Base-by-base conservation (phyloP, 306 rosid species). In the Quercus mongolica region DNA sequence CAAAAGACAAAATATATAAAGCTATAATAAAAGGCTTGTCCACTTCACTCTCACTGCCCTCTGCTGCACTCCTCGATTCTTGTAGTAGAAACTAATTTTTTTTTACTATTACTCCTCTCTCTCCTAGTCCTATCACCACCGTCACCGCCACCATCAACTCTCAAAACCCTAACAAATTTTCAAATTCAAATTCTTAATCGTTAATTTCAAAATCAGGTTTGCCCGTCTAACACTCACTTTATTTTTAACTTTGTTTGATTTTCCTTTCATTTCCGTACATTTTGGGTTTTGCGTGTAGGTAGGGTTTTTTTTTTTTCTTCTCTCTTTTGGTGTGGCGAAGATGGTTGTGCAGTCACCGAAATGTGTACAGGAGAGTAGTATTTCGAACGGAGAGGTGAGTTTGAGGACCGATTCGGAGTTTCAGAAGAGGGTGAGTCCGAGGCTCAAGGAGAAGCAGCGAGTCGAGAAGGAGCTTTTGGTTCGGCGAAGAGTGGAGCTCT, bases 261-360 rank as follows among this genome's bases (percentile, higher is more conserved):
- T 20, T 41, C 1, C 26, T 75, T 51, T 18, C 18, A 3, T 49
- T 12, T 49, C 54, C 54, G 54, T 49, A 13, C 14, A 14, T 41
- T 19, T 6, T 21, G 3, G 46, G 46, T 41, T 8, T 41, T 41
- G 46, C 46, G 12, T 41, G 46, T 8, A 41, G 46, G 9, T 18
- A 15, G 46, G 12, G 9, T 56, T 46, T 69, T 28, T 77, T 65
- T 56, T 46, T 69, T 28, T 77, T 55, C 38, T 41, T 2, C 7
- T 6, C 44, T 6, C 44, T 35, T 35, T 6, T 41, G 46, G 46
- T 0, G 21, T 18, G 13, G 63, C 4, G 38, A 21, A 4, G 33
- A 89, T 90, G 92, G 90, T 87, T 23, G 88, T 20, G 57, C 84
- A 82, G 18, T 83, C 95, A 25, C 65, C 61, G n/a, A 83, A 87